A percentile compares a stretch with the other conserved stretches of the same genome.
Evolutionary conservation across 441 rosid genomes (phyloP).

Genomic region (Adansonia gregorii): DNA sequence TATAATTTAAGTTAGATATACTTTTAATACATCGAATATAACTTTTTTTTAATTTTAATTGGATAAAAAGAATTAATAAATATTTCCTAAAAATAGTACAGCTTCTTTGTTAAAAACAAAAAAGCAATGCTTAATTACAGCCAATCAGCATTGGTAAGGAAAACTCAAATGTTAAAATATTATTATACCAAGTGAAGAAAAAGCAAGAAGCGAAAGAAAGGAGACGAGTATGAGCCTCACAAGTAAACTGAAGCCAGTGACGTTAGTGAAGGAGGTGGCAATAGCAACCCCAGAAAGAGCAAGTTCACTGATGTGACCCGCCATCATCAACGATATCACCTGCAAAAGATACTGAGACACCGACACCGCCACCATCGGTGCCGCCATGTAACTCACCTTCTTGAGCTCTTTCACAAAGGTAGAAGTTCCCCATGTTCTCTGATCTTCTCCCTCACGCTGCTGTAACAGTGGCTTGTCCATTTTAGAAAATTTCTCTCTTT

Average conservation of each 20-base stretch:
- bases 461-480: conserved; percentile 20
- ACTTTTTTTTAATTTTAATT: too few species aligned
- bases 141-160: too few species aligned
- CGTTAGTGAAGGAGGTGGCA: conserved; percentile 45
- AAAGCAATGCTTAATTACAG: too few species aligned
- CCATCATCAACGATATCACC: conserved; percentile 40
- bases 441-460: neutral
- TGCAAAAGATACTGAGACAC: conserved; percentile 40
- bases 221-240: conserved; percentile 19
- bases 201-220: neutral
- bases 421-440: neutral
- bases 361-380: conserved; percentile 42
- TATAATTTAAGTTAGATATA: too few species aligned
- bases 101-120: too few species aligned
- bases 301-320: conserved; percentile 43
- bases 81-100: too few species aligned
- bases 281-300: conserved; percentile 39
- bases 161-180: too few species aligned
- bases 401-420: conserved; percentile 34
- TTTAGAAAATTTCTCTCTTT: neutral
- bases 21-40: too few species aligned
- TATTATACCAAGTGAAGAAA: neutral
- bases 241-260: conserved; percentile 42
- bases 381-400: conserved; percentile 38
- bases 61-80: too few species aligned